These are phyloP conservation scores for Solanum etuberosum DNA, from an alignment of 257 asterid genomes.

Conservation along the genomic window DNA sequence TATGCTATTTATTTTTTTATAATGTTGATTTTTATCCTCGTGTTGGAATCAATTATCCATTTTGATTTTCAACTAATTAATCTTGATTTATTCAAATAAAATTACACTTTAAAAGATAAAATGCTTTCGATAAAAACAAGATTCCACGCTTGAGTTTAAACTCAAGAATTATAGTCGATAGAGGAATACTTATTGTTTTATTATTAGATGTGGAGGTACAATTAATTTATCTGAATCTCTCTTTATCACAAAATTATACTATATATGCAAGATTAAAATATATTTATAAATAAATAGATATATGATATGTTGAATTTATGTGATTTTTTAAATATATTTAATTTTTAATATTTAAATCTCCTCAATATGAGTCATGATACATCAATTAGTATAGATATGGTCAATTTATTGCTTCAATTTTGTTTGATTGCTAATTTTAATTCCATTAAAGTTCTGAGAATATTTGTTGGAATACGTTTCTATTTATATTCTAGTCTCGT, in stretches of 20 bases:
- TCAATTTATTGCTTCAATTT: neutral
- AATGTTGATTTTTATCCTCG: neutral
- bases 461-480: neutral
- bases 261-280: too few species aligned
- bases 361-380: neutral
- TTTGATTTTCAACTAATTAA: neutral
- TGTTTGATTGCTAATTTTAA: neutral
- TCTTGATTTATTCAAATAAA: neutral
- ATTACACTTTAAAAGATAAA: too few species aligned
- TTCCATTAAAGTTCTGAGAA: neutral
- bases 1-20: too few species aligned
- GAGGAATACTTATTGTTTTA: neutral
- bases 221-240: too few species aligned
- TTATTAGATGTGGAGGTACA: neutral
- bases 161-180: neutral
- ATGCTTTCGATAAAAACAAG: too few species aligned
- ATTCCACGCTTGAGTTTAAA: neutral
- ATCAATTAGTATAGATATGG: neutral
- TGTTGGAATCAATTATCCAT: too few species aligned
- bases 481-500: neutral
- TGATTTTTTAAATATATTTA: too few species aligned
- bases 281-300: too few species aligned
- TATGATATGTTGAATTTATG: neutral
- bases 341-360: too few species aligned
- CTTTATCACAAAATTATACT: neutral